Evolutionary conservation across 495 filamentous ascomycete species (phyloP).

Genomic region (Daldinia grandis): DNA sequence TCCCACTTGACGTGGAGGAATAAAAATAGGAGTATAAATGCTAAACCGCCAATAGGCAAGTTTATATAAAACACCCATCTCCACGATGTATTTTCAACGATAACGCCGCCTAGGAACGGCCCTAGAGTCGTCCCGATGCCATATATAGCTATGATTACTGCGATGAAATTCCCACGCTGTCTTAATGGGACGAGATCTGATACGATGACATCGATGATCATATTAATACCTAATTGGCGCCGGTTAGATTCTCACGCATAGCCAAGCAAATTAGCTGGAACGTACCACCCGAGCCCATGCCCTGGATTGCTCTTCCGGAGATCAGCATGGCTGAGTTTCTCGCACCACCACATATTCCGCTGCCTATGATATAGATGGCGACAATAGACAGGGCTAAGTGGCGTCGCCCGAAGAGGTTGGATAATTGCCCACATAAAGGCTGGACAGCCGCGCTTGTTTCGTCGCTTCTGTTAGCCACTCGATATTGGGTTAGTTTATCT

Average conservation of each 20-base stretch:
- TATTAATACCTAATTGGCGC: constrained; percentile 34
- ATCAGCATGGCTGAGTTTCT: constrained; percentile 67
- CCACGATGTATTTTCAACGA: constrained; percentile 59
- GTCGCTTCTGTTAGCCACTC: neutral
- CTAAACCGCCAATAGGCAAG: constrained; percentile 44
- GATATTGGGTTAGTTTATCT: constrained; percentile 38
- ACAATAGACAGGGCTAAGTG: constrained; percentile 54
- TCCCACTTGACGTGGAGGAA: constrained; percentile 47
- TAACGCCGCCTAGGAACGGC: constrained; percentile 78
- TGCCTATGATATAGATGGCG: constrained; percentile 53
- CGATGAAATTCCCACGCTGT: constrained; percentile 67
- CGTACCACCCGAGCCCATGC: constrained; percentile 80
- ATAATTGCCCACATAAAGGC: constrained; percentile 54
- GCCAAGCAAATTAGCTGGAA: neutral
- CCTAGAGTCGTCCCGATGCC: constrained; percentile 77
- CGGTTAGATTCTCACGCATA: neutral
- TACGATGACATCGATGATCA: constrained; percentile 52
- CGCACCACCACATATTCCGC: constrained; percentile 52
- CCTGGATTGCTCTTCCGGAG: constrained; percentile 78
- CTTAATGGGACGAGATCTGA: constrained; percentile 78
- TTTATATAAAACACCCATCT: constrained; percentile 49
- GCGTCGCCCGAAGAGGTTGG: constrained; percentile 62
- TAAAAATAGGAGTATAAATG: constrained; percentile 40
- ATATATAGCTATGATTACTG: constrained; percentile 71
- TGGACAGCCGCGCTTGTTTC: constrained; percentile 30